Evolutionary conservation across 164 flowering plant species (phyloP).

Genomic region (Magnolia sinica): DNA sequence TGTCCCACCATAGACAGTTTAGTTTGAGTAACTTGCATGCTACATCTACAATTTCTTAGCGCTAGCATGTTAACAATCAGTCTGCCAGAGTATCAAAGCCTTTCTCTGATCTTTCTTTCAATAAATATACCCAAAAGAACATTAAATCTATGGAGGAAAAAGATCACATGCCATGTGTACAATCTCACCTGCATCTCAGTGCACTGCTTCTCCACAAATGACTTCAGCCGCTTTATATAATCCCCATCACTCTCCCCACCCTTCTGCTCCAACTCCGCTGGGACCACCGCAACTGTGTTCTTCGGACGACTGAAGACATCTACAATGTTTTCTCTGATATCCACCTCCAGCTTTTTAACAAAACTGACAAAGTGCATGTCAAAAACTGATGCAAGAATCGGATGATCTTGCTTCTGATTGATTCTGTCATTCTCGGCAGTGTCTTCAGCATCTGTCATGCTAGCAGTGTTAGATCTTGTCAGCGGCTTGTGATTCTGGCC

Average conservation of each 20-base stretch:
- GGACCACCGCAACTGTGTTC: slow-evolving; percentile 73
- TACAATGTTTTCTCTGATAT: slow-evolving; percentile 70
- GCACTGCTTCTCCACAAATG: slow-evolving; percentile 83
- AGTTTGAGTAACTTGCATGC: no score
- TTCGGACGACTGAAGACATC: slow-evolving; percentile 80
- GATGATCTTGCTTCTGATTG: slow-evolving; percentile 53
- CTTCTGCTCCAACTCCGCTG: slow-evolving; percentile 82
- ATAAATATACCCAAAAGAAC: not conserved
- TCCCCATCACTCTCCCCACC: slow-evolving; percentile 70
- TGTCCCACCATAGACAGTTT: no score
- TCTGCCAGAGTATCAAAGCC: not conserved
- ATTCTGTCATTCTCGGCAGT: slow-evolving; percentile 35
- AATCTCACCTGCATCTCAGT: slow-evolving; percentile 81
- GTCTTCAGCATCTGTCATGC: slow-evolving; percentile 71
- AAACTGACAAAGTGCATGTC: slow-evolving; percentile 59
- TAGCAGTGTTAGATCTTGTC: slow-evolving; percentile 69
- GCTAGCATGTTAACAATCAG: not conserved
- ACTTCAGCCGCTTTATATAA: slow-evolving; percentile 69
- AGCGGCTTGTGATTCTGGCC: slow-evolving; percentile 47
- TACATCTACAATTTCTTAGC: no score
- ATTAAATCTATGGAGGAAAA: not conserved
- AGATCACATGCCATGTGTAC: not conserved
- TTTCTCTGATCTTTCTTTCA: not conserved
- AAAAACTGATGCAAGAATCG: slow-evolving; percentile 54
- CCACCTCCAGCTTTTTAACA: slow-evolving; percentile 55